These are phyloP conservation scores for Elasticomyces elasticus DNA, from an alignment of 495 filamentous ascomycete genomes.

Conservation along the genomic window DNA sequence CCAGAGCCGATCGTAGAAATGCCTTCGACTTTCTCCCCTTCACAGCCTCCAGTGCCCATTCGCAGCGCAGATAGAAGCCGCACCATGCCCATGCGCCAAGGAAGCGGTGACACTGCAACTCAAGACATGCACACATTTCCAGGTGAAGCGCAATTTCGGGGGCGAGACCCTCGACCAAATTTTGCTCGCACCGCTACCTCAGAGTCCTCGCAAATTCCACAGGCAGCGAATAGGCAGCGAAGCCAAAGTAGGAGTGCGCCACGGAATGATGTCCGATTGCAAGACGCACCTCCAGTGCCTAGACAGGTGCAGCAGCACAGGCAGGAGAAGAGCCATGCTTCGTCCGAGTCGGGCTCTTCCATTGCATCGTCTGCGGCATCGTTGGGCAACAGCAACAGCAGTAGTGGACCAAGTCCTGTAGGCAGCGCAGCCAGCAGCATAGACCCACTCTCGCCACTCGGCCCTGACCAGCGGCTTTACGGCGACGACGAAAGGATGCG, in stretches of 20 bases:
- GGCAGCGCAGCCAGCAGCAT: slow-evolving; percentile 19
- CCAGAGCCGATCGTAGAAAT: slow-evolving; percentile 13
- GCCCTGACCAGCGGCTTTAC: not conserved
- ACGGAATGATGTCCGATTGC: slow-evolving; percentile 6
- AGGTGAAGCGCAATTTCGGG: slow-evolving; percentile 13
- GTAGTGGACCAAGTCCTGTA: slow-evolving; percentile 13
- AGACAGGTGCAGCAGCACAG: slow-evolving; percentile 11
- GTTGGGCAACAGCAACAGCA: slow-evolving; percentile 8
- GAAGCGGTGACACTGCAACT: slow-evolving; percentile 14
- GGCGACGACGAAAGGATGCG: slow-evolving; percentile 13
- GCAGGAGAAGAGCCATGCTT: slow-evolving; percentile 8
- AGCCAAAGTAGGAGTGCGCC: slow-evolving; percentile 9
- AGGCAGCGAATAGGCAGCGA: not conserved
- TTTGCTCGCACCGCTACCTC: not conserved
- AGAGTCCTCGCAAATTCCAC: slow-evolving; percentile 8
- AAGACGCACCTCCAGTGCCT: slow-evolving; percentile 20
- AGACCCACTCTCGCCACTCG: slow-evolving; percentile 13
- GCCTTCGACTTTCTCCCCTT: slow-evolving; percentile 12
- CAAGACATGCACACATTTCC: slow-evolving; percentile 11
- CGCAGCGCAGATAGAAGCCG: slow-evolving; percentile 20
- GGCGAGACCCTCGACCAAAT: slow-evolving; percentile 13
- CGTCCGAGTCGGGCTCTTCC: slow-evolving; percentile 19
- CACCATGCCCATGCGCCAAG: slow-evolving; percentile 25
- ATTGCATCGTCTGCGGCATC: slow-evolving; percentile 16
- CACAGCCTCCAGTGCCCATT: slow-evolving; percentile 6